Percentiles rank a stretch among this genome's conserved stretches.
Evolutionary conservation across 1,139 yeast genomes (phyloP).

Genomic region (Protomyces pachydermus): DNA sequence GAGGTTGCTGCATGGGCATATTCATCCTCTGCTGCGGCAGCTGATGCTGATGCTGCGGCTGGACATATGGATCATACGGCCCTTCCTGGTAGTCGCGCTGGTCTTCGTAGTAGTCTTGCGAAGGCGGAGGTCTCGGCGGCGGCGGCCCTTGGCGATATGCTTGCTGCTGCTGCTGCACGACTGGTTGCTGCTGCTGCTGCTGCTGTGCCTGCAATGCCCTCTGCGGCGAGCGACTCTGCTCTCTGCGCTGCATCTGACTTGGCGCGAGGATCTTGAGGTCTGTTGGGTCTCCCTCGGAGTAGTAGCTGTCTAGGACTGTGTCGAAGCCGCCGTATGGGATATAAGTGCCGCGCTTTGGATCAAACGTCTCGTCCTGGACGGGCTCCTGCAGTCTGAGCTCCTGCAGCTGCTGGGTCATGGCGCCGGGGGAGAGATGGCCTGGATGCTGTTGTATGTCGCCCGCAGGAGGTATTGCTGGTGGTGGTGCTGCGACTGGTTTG

Average conservation of each 20-base stretch:
- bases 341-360: constrained; percentile 22
- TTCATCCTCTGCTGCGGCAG: not conserved
- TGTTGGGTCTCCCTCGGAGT: constrained; percentile 19
- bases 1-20: not conserved
- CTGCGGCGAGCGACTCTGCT: constrained; percentile 24
- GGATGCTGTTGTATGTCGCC: not conserved
- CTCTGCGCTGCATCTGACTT: constrained; percentile 6
- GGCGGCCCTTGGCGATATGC: not conserved
- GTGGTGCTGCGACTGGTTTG: too few species aligned
- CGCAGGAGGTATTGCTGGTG: too few species aligned
- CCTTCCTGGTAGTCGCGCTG: not conserved
- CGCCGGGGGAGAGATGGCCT: not conserved
- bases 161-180: not conserved
- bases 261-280: constrained; percentile 13
- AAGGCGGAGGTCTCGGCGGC: not conserved
- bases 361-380: constrained; percentile 2
- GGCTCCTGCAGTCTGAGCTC: not conserved
- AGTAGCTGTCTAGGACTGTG: constrained; percentile 15
- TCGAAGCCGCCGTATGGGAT: constrained; percentile 24
- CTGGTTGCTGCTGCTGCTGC: not conserved
- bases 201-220: not conserved
- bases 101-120: not conserved
- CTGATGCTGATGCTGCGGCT: not conserved
- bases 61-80: not conserved
- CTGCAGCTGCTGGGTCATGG: not conserved